Evolutionary conservation across 2,329 filamentous ascomycete genomes (phyloP).

Genomic region (Cladorrhinum sp.): DNA sequence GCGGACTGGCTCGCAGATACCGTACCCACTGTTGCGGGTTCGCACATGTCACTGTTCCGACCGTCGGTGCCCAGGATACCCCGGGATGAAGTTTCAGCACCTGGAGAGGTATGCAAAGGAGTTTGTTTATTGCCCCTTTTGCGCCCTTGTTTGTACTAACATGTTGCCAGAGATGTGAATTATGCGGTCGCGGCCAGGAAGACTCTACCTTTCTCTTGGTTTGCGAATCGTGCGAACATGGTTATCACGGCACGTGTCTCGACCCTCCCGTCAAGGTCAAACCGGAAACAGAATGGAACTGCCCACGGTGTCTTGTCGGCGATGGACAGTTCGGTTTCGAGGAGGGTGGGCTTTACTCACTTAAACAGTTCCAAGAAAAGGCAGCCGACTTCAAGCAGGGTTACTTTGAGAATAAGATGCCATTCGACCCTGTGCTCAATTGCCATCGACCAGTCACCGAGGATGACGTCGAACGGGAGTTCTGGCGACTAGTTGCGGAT

Average conservation of each 20-base stretch:
- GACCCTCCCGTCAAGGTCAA: conserved; percentile 78
- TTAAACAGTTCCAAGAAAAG: conserved; percentile 94
- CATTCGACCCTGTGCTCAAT: conserved; percentile 79
- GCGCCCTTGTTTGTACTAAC: conserved; percentile 7
- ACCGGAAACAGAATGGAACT: conserved; percentile 92
- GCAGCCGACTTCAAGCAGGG: conserved; percentile 91
- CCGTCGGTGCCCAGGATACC: conserved; percentile 69
- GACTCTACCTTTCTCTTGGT: conserved; percentile 68
- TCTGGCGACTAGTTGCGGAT: conserved; percentile 92
- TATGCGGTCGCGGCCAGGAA: conserved; percentile 71
- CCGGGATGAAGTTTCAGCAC: conserved; percentile 48
- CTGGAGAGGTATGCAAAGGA: conserved; percentile 41
- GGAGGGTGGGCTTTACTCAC: conserved; percentile 90
- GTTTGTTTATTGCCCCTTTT: background rate
- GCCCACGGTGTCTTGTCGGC: conserved; percentile 88
- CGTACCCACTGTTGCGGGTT: conserved; percentile 85
- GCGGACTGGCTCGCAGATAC: conserved; percentile 44
- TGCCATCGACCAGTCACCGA: conserved; percentile 80
- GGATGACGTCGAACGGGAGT: conserved; percentile 93
- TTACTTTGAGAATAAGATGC: conserved; percentile 90
- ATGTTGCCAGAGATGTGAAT: conserved; percentile 69
- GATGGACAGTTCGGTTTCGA: conserved; percentile 97
- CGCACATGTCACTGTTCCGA: conserved; percentile 92
- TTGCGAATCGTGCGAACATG: conserved; percentile 89
- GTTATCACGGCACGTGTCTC: conserved; percentile 82